phyloP scores from a whole-genome alignment of 2,329 filamentous ascomycete species.

The Geoglossum cookeanum region DNA sequence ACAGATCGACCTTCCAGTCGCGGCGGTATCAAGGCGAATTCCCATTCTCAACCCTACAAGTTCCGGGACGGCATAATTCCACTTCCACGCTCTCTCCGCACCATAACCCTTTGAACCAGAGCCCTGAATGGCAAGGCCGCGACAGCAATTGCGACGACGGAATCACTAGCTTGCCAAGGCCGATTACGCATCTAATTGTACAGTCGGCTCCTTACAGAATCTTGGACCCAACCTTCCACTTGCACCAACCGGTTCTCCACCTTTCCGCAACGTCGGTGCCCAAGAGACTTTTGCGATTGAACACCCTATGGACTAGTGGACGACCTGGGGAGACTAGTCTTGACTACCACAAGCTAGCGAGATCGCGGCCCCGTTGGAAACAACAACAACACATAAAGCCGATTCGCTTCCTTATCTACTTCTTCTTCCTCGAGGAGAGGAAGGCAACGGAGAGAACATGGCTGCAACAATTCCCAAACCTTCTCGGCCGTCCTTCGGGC shows the following conservation, averaged over 20 bases:
- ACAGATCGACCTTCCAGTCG: background rate
- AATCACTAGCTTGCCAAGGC: background rate
- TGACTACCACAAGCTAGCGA: background rate
- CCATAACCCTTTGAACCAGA: background rate
- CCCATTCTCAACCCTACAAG: background rate
- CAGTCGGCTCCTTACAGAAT: background rate
- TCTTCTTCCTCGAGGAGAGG: background rate
- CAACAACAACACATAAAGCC: background rate
- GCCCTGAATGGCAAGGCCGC: background rate
- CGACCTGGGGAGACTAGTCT: background rate
- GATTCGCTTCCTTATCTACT: background rate
- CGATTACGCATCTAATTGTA: background rate
- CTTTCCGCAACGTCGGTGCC: background rate
- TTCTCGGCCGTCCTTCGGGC: slow-evolving; percentile 2
- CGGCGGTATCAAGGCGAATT: background rate
- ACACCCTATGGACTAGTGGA: background rate
- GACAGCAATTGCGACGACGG: background rate
- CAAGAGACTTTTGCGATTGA: background rate
- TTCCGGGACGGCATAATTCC: background rate
- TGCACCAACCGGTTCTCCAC: background rate
- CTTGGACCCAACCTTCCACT: background rate
- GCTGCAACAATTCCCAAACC: slow-evolving; percentile 2
- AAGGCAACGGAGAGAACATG: background rate
- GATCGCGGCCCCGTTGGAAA: background rate
- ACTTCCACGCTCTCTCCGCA: background rate